Evolutionary conservation across 202 grass and related monocot species (phyloP).

Genomic region (Setaria italica): DNA sequence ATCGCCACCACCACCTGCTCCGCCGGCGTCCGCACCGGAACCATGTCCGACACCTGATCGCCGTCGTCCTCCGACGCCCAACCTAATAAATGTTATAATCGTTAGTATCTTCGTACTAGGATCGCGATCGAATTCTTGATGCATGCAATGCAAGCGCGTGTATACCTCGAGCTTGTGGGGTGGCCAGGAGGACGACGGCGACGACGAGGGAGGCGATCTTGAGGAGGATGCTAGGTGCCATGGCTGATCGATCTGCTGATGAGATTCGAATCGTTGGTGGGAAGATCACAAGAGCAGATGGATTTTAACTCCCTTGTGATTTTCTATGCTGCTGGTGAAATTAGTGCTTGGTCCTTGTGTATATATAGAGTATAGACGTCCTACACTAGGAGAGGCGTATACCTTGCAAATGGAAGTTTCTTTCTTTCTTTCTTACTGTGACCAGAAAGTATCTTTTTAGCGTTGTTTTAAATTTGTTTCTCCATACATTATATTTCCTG

Average conservation of each 20-base stretch:
- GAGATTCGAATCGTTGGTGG: neutral
- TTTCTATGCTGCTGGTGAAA: neutral
- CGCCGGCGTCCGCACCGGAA: slow-evolving; percentile 15
- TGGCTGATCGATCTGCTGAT: neutral
- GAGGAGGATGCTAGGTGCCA: neutral
- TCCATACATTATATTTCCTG: neutral
- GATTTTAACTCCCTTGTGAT: neutral
- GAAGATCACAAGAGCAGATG: neutral
- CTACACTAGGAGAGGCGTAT: too few relatives aligned
- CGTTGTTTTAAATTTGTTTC: neutral
- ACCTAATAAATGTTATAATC: neutral
- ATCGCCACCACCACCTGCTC: neutral
- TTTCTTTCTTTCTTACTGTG: too few relatives aligned
- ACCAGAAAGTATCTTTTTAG: too few relatives aligned
- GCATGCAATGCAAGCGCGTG: too few relatives aligned
- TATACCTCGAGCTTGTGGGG: slow-evolving; percentile 24
- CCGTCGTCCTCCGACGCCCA: neutral
- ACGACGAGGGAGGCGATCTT: neutral
- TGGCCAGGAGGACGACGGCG: neutral
- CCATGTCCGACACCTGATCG: slow-evolving; percentile 31
- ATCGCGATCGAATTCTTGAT: too few relatives aligned
- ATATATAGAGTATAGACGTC: neutral
- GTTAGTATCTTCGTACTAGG: neutral
- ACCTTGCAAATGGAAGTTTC: too few relatives aligned
- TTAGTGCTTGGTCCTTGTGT: neutral